Conservation (phyloP, 495 filamentous ascomycete species). For the Xeromyces bisporus region DNA sequence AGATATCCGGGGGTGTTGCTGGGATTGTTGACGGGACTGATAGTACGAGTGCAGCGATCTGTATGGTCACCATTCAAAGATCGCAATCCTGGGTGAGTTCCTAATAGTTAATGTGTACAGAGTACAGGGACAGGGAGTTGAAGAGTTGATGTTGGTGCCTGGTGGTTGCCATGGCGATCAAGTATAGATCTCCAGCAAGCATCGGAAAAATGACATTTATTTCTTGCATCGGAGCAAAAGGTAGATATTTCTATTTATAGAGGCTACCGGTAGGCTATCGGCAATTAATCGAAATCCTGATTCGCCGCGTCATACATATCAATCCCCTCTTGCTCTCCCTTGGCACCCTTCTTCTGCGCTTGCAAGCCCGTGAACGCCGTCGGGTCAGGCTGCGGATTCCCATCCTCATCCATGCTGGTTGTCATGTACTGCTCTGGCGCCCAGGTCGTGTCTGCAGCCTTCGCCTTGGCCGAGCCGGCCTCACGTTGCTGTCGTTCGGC, state of each 20-base stretch:
- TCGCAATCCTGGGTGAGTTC: too few species aligned
- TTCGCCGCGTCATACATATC: conserved; percentile 16
- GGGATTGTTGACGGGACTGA: too few species aligned
- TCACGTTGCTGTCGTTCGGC: conserved; percentile 2
- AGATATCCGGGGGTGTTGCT: too few species aligned
- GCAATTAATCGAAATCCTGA: conserved; percentile 19
- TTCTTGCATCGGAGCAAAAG: not conserved
- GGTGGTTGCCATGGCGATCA: conserved; percentile 1
- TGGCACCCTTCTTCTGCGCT: conserved; percentile 5
- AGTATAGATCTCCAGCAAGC: too few species aligned
- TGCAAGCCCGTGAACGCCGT: conserved; percentile 7
- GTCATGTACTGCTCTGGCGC: conserved; percentile 14
- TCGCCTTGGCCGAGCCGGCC: conserved; percentile 3
- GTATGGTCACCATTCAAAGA: too few species aligned
- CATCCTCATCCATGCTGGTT: conserved; percentile 15
- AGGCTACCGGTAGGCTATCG: not conserved
- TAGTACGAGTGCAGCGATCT: too few species aligned
- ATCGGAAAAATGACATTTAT: not conserved
- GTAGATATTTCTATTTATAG: not conserved
- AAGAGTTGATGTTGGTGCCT: too few species aligned
- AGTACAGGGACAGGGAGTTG: too few species aligned
- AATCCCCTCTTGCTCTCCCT: conserved; percentile 7
- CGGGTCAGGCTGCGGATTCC: conserved; percentile 21
- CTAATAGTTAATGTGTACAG: too few species aligned
- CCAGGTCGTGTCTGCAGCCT: conserved; percentile 7